Conservation (phyloP, 2,329 filamentous ascomycete genomes). For the Claviceps purpurea region DNA sequence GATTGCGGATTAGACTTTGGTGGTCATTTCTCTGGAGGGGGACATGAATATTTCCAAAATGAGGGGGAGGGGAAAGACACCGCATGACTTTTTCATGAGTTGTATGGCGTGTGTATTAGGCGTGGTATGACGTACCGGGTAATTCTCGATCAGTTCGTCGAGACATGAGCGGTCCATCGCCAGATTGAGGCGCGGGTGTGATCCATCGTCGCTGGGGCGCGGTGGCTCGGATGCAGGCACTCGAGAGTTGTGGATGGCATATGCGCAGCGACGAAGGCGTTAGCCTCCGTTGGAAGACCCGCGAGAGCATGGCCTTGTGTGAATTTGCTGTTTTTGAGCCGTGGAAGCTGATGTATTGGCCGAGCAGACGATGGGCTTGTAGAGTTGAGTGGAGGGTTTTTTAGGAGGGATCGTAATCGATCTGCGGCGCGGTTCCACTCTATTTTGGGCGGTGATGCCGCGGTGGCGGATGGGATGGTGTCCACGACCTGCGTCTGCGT, state of each 20-base stretch:
- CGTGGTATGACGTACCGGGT: slow-evolving; percentile 32
- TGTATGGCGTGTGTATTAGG: too few species aligned
- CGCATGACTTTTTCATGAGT: too few species aligned
- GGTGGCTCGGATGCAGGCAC: not conserved
- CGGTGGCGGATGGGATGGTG: too few species aligned
- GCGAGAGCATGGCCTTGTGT: slow-evolving; percentile 8
- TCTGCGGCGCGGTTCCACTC: too few species aligned
- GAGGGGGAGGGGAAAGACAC: too few species aligned
- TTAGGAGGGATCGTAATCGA: too few species aligned
- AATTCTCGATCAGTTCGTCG: slow-evolving; percentile 52
- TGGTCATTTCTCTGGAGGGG: not conserved
- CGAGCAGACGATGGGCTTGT: too few species aligned
- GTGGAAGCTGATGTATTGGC: too few species aligned
- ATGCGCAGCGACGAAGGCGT: slow-evolving; percentile 11
- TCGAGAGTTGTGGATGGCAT: slow-evolving; percentile 2
- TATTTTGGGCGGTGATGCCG: too few species aligned
- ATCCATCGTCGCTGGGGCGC: slow-evolving; percentile 30
- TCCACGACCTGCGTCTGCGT: too few species aligned
- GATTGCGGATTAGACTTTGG: slow-evolving; percentile 2
- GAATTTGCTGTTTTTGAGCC: not conserved
- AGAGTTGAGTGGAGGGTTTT: too few species aligned
- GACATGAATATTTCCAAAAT: too few species aligned
- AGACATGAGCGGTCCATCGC: slow-evolving; percentile 51
- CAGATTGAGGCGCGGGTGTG: slow-evolving; percentile 41
- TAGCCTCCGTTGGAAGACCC: slow-evolving; percentile 12